Evolutionary conservation across 1,139 yeast species (phyloP), one percentile per base, ranked within the genome.

Genomic region (Arxiozyma slooffiae): DNA sequence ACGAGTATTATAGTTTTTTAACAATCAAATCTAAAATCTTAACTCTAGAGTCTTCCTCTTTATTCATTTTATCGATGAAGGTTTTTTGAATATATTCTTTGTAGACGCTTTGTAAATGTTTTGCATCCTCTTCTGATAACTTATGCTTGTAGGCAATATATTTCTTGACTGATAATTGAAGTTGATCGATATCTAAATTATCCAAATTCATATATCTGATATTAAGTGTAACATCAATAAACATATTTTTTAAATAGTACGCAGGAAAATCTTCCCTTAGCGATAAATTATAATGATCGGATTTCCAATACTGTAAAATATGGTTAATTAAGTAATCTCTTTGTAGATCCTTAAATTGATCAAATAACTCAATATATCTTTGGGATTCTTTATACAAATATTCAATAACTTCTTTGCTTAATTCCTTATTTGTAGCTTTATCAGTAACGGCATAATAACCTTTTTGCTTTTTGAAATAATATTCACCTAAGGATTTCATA

Each of bases 101-200:
- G 58, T 74, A 81, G 50, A 65, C 59, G 14, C 66, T 65, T 52
- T 77, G 77, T 55, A 87, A 71, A 38, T 69, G 67, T 52, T 73
- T 73, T 45, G 70, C 68, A 20, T 26, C 43, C 2, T 60, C 64
- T 42, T 66, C 65, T 47, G 61, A 62, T 38, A 69, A 53, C 62
- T 78, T 79, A 52, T 66, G 63, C 61, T 76, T 77, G 62, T 80
- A 80, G 41, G 88, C 85, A 56, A 78, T 70, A 65, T 80, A 86
- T 62, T 82, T 81, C 61, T 83, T 84, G 41, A 89, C 85, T 18
- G 89, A 75, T 39, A 77, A 73, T 67, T 85, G 88, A 58, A 90
- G 73, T 50, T 71, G 67, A 50, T 77, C 81, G 14, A 86, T 80
- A 63, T 66, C 58, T 22, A 66, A 49, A 17, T 54, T 45, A 11